Conservation (phyloP, 495 filamentous ascomycete genomes). For the Aspergillus coremiiformis region DNA sequence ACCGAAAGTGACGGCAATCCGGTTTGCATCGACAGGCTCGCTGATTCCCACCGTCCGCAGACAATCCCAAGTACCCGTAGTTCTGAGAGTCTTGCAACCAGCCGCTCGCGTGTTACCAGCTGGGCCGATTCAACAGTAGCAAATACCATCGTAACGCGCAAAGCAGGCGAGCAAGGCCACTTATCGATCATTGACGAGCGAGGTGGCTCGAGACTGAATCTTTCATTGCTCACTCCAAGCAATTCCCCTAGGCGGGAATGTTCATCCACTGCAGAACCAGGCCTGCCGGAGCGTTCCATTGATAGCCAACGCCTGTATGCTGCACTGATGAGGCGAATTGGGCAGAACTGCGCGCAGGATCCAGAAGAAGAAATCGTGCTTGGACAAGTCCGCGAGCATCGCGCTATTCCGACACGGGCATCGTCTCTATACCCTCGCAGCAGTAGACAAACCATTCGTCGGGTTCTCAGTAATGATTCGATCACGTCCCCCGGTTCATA, state of each 20-base stretch:
- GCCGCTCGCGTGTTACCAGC: conserved; percentile 65
- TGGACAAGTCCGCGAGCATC: conserved; percentile 28
- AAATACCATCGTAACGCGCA: conserved; percentile 38
- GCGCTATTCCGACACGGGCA: conserved; percentile 26
- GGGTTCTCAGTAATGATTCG: conserved; percentile 30
- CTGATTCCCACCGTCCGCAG: conserved; percentile 27
- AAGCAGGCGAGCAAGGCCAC: conserved; percentile 43
- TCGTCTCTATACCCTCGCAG: conserved; percentile 22
- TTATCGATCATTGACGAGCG: conserved; percentile 63
- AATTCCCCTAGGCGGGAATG: not conserved
- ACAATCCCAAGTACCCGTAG: conserved; percentile 28
- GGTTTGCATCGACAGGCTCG: conserved; percentile 22
- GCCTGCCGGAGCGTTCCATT: conserved; percentile 28
- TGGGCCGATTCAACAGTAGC: conserved; percentile 61
- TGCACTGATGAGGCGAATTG: conserved; percentile 62
- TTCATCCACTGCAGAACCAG: not conserved
- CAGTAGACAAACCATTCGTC: conserved; percentile 25
- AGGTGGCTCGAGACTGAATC: conserved; percentile 39
- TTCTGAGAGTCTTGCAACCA: conserved; percentile 42
- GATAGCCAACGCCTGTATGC: conserved; percentile 65
- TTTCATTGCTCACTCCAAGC: conserved; percentile 6
- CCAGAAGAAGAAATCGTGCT: conserved; percentile 26
- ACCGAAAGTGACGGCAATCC: conserved; percentile 8
- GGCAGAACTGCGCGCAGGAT: conserved; percentile 21
- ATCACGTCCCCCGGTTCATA: conserved; percentile 25